phyloP scores from a whole-genome alignment of 805 yeast species.

The Spathaspora girioi region DNA sequence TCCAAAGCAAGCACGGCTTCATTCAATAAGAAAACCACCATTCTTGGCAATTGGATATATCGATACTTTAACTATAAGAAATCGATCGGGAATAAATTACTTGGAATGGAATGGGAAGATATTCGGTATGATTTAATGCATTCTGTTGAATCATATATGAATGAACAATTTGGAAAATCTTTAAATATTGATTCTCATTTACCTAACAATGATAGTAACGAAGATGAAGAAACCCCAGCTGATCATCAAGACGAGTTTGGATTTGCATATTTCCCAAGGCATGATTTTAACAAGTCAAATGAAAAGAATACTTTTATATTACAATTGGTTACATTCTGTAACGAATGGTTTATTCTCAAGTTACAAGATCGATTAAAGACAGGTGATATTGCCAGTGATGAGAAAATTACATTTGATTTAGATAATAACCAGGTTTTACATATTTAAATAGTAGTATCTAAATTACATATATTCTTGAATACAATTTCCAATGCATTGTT shows the following conservation, averaged over 20 bases:
- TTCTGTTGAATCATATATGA: slow-evolving; percentile 34
- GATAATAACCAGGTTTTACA: slow-evolving; percentile 7
- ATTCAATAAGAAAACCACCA: slow-evolving; percentile 22
- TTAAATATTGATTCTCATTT: neutral
- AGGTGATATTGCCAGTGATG: slow-evolving; percentile 2
- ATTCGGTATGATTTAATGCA: slow-evolving; percentile 32
- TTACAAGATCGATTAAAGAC: slow-evolving; percentile 4
- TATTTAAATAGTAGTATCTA: neutral
- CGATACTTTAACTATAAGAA: slow-evolving; percentile 36
- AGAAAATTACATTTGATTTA: slow-evolving; percentile 22
- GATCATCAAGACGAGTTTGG: slow-evolving; percentile 17
- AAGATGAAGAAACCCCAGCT: neutral
- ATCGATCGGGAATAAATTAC: slow-evolving; percentile 28
- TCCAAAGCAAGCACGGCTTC: slow-evolving; percentile 23
- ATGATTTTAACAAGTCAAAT: slow-evolving; percentile 30
- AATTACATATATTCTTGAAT: slow-evolving; percentile 16
- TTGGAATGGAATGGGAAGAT: slow-evolving; percentile 43
- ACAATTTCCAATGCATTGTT: slow-evolving; percentile 20
- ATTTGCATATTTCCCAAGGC: slow-evolving; percentile 25
- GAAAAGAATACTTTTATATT: slow-evolving; percentile 26
- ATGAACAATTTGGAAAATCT: slow-evolving; percentile 30
- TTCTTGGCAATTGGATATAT: slow-evolving; percentile 27
- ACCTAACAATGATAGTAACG: neutral
- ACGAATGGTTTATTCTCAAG: slow-evolving; percentile 19
- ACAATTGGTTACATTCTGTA: slow-evolving; percentile 21